These are phyloP conservation scores for Thecaphora thlaspeos DNA, from an alignment of 1,284 basidiomycete species.

Conservation along the genomic window DNA sequence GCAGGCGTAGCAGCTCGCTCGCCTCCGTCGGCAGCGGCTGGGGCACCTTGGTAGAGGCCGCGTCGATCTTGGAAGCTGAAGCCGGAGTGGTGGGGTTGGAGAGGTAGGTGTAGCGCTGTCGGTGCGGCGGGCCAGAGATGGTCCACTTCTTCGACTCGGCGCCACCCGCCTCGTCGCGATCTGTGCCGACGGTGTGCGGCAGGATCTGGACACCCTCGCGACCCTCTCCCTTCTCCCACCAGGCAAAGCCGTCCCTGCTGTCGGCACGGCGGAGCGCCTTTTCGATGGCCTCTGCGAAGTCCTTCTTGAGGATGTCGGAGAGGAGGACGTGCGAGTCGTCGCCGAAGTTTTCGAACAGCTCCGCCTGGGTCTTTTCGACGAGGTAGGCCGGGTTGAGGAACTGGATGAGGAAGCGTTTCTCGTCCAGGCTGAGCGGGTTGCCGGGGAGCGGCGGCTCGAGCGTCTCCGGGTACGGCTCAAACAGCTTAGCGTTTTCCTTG, in stretches of 20 bases:
- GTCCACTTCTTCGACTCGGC: slow-evolving; percentile 63
- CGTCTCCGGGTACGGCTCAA: slow-evolving; percentile 61
- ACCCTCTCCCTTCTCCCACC: slow-evolving; percentile 41
- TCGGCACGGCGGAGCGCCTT: slow-evolving; percentile 62
- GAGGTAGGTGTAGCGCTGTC: slow-evolving; percentile 80
- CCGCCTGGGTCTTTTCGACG: slow-evolving; percentile 74
- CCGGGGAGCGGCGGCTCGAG: slow-evolving; percentile 47
- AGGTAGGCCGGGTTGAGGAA: slow-evolving; percentile 92
- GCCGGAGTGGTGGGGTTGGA: slow-evolving; percentile 18
- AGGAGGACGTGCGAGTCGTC: slow-evolving; percentile 81
- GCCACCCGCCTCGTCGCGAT: slow-evolving; percentile 14
- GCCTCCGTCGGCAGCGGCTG: slow-evolving; percentile 31
- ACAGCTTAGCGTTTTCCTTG: slow-evolving; percentile 66
- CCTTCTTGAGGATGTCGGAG: slow-evolving; percentile 49
- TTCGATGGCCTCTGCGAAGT: slow-evolving; percentile 47
- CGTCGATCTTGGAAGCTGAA: slow-evolving; percentile 24
- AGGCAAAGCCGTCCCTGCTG: slow-evolving; percentile 62
- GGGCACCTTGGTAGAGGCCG: slow-evolving; percentile 10
- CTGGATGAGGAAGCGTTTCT: slow-evolving; percentile 58
- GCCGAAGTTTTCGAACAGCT: slow-evolving; percentile 78
- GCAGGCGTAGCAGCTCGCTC: slow-evolving; percentile 35
- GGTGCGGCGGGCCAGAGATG: slow-evolving; percentile 84
- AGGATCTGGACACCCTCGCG: slow-evolving; percentile 35
- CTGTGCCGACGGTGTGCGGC: slow-evolving; percentile 39
- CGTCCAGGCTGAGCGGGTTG: slow-evolving; percentile 39